Conservation (phyloP, 352 stramenopile species). For the Pythium phragmiticola region DNA sequence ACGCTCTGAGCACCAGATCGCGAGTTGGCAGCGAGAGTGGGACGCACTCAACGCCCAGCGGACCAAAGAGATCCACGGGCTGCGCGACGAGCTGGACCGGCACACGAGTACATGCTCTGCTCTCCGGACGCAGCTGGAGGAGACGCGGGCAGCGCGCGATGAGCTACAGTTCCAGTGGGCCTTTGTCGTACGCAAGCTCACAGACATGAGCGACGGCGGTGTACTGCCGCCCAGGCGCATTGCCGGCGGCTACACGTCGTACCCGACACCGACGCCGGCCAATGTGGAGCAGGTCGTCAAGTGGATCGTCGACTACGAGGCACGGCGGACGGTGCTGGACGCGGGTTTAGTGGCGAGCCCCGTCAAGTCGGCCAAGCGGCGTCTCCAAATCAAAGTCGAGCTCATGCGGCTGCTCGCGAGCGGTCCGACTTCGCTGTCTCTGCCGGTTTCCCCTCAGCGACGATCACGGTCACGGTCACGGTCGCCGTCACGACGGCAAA, state of each 20-base stretch:
- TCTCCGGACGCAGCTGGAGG: slow-evolving; percentile 24
- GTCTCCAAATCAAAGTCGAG: slow-evolving; percentile 33
- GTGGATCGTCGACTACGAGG: slow-evolving; percentile 43
- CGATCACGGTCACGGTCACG: slow-evolving; percentile 1
- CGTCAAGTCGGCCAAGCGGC: slow-evolving; percentile 10
- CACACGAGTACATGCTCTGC: slow-evolving; percentile 14
- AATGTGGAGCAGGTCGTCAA: slow-evolving; percentile 46
- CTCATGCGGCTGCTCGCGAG: slow-evolving; percentile 33
- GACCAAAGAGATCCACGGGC: neutral
- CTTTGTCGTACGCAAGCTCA: slow-evolving; percentile 37
- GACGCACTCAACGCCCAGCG: neutral
- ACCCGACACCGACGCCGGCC: slow-evolving; percentile 27
- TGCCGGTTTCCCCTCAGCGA: neutral
- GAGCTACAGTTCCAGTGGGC: slow-evolving; percentile 40
- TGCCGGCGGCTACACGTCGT: slow-evolving; percentile 39
- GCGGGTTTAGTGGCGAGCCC: slow-evolving; percentile 5
- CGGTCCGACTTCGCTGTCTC: slow-evolving; percentile 1
- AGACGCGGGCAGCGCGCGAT: slow-evolving; percentile 25
- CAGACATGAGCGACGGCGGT: slow-evolving; percentile 29
- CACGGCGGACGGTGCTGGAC: slow-evolving; percentile 32
- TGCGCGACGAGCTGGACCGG: slow-evolving; percentile 17
- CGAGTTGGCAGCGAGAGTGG: neutral
- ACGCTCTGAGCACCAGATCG: neutral
- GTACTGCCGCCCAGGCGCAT: slow-evolving; percentile 36
- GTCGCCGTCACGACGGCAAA: slow-evolving; percentile 5